Base-by-base conservation (phyloP, 1,284 basidiomycete species). In the Pulveroboletus ridleyi region DNA sequence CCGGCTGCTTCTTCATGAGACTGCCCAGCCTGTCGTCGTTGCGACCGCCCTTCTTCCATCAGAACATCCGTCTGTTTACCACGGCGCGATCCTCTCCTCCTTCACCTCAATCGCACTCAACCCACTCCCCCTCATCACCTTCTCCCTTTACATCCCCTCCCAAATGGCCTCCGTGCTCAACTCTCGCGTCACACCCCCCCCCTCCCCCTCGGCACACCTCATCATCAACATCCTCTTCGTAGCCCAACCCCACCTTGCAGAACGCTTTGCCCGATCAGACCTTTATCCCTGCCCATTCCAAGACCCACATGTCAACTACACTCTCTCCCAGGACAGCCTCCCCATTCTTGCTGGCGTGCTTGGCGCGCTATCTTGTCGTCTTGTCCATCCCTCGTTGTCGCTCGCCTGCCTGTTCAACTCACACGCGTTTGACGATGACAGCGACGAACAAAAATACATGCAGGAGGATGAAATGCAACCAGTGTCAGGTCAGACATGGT, bases 81-180 rank as follows among this genome's bases (percentile, higher is more conserved):
- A 97, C 77, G 95, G 95, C 67, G 94, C 95, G 52, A 97, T 95
- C 1, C 83, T 98, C 52, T 96, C 95, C 9, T 96, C 95, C 0
- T 95, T 97, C 76, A 89, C 94, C 35, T 95, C 94, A n/a, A 89
- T 97, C 70, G 89, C 95, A 2, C 86, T 98, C 80, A 87, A 94
- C 70, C 95, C 95, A 3, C 81, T 89, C 70, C 95, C 95, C 0
- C 85, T 97, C 64, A 86, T 98, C 68, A 86, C 94, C 0, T 97
- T 97, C 77, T 91, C 94, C 17, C 84, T 97, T 18, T 89, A 94
- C 41, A 83, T 95, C n/a, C 95, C 95, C 6, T 96, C 94, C 1
- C 85, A 94, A 13, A 91, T 96, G 86, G 94, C 94, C 4, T 83
- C 81, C 56, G 83, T 84, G 35, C 86, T 87, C 68, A 84, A 78